phyloP scores from a whole-genome alignment of 2,329 filamentous ascomycete species.

The Sporothrix pseudoabietina region DNA sequence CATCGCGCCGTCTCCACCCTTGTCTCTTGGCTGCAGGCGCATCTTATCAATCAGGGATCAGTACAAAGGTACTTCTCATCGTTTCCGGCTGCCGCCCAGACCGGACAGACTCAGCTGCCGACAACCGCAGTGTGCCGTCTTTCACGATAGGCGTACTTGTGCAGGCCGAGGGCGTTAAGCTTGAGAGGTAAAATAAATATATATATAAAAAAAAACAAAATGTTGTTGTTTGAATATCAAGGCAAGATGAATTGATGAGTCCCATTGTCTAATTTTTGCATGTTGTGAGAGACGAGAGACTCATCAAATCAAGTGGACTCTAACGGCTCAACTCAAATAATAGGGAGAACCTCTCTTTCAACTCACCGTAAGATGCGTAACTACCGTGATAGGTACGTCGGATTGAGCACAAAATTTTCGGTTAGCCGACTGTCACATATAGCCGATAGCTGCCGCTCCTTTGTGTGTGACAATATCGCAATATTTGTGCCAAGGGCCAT shows the following conservation, averaged over 20 bases:
- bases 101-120: conserved; percentile 9
- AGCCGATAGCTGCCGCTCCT: not conserved
- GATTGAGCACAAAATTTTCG: not conserved
- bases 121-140: not conserved
- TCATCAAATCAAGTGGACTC: not conserved
- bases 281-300: not conserved
- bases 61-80: not conserved
- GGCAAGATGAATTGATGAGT: not conserved
- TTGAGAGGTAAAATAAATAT: not conserved
- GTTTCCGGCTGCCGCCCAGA: not conserved
- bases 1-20: conserved; percentile 3
- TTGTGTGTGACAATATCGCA: not conserved
- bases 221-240: no score
- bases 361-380: not conserved
- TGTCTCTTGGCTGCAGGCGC: conserved; percentile 22
- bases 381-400: not conserved
- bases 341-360: not conserved
- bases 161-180: not conserved
- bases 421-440: not conserved
- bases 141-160: not conserved
- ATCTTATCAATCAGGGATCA: conserved; percentile 34
- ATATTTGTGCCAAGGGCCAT: not conserved
- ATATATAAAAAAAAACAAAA: no score
- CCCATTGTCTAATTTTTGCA: not conserved
- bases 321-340: not conserved